Base-by-base conservation (phyloP, 108 stramenopile genomes). In the Nitzschia putrida region DNA sequence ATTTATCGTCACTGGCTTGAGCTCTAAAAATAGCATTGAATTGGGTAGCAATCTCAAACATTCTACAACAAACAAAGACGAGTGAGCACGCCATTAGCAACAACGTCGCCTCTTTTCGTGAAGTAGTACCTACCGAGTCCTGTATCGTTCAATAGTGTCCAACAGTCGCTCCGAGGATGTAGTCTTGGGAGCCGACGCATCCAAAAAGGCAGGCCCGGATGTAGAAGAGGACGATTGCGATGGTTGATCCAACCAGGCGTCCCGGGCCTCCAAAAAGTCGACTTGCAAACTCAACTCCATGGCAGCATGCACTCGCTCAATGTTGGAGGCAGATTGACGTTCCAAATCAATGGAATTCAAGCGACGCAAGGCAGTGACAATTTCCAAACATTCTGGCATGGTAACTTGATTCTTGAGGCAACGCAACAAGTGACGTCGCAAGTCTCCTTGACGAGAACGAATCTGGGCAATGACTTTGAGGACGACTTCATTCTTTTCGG, bases 21-120 rank as follows among this genome's bases (percentile, higher is more conserved):
- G 80, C 87, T 20, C 92, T 72, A 67, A 93, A 93, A 39, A 93
- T 93, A 20, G 92, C 92, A 53, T 88, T 86, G 69, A 84, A 93
- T 65, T 93, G 92, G 7, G 89, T 93, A 0, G 88, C 92, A 68
- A 93, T 88, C 55, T 93, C 92, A 74, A 93, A 93, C 76, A 87
- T 83, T 64, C 88, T 89, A 45, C 12, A 69, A 66, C 38, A 53
- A 9, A 41, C 43, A 16, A 6, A 49, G 18, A 16, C 6, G 39
- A 18, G 47, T 57, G 63, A 23, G 66, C 43, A 55, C 26, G 8
- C 44, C 21, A 49, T 18, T n/a, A 23, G 26, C 37, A 9, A 59
- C 43, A 23, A 8, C 3, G 21, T 0, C 23, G 50, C 25, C 8
- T 38, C 39, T 16, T 9, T 21, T 20, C 50, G 21, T 29, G 57